Percentiles rank a stretch among this genome's conserved stretches.
phyloP scores from a whole-genome alignment of 2,329 filamentous ascomycete genomes.

The Neopestalotiopsis sp. region DNA sequence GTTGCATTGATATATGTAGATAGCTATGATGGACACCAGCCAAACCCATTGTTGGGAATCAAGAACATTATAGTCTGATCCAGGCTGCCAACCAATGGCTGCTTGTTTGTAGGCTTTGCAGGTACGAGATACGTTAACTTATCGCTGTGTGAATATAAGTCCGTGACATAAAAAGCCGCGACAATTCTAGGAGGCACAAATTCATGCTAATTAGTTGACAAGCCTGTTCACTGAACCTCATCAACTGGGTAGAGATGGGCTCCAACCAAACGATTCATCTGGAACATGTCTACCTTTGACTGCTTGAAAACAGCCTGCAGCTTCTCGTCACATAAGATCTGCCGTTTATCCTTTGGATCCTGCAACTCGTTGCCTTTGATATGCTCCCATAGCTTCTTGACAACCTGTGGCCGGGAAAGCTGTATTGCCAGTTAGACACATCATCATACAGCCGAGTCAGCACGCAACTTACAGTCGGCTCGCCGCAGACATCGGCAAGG shows the following conservation, averaged over 20 bases:
- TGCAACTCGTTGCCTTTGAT: slow-evolving; percentile 90
- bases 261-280: slow-evolving; percentile 96
- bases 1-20: no score
- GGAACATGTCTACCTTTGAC: slow-evolving; percentile 95
- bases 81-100: background rate
- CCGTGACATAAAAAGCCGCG: background rate
- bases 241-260: slow-evolving; percentile 88
- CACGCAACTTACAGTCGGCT: slow-evolving; percentile 62
- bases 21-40: no score
- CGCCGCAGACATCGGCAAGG: slow-evolving; percentile 71
- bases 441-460: background rate
- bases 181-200: background rate
- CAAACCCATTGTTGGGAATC: background rate
- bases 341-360: slow-evolving; percentile 88
- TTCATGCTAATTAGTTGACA: background rate
- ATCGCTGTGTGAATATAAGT: background rate
- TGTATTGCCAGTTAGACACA: slow-evolving; percentile 41
- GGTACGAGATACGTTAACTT: background rate
- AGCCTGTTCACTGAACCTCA: slow-evolving; percentile 51
- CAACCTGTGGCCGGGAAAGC: slow-evolving; percentile 92
- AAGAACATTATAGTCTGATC: background rate
- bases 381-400: slow-evolving; percentile 96
- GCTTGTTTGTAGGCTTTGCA: background rate
- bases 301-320: slow-evolving; percentile 93
- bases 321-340: slow-evolving; percentile 90